Evolutionary conservation across 768 basidiomycete genomes (phyloP), one percentile per base, ranked within the genome.

Genomic region (Tulasnella sp.): DNA sequence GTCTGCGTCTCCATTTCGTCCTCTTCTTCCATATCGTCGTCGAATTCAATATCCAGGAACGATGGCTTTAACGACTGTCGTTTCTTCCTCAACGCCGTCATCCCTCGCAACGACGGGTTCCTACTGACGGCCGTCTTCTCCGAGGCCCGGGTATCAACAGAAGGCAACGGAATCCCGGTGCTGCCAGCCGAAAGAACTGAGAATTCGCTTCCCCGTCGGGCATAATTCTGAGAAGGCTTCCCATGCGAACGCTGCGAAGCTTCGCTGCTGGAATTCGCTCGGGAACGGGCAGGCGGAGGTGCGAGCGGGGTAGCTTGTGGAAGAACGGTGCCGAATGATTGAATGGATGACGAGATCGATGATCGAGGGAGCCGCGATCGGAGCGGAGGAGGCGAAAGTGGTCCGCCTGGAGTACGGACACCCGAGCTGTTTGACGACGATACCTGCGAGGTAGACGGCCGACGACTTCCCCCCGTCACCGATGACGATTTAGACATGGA

Each of bases 21-120:
- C 37, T 51, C 40, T 44, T 77, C 77, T 11, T 70, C 77, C 35
- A 32, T 44, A 9, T 77, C 70, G 23, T 72, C 77, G 39, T 77
- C 77, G 46, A 70, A 70, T 44, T 77, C 77, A 48, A 77, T 70
- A 51, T 77, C 77, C 39, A 77, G 69, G 70, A 77, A 77, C 61
- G 77, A 77, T 15, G 77, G 77, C 77, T 77, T 77, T 15, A 77
- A 26, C 26, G 77, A 70, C 46, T 77, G 77, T n/a, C 77, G 61
- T 29, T 77, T 75, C 46, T 75, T 77, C 70, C 40, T 77, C 42
- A 77, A 44, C 69, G 29, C 61, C 6, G 18, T 70, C 67, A 67
- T 40, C 77, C 35, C 55, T 3, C 15, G 32, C 15, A 46, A 42
- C 35, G 57, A 29, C 67, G 69, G 26, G 11, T 77, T 77, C 42